Evolutionary conservation across 192 early-diverging fungal genomes (phyloP).

Genomic region (Coemansia sp.): DNA sequence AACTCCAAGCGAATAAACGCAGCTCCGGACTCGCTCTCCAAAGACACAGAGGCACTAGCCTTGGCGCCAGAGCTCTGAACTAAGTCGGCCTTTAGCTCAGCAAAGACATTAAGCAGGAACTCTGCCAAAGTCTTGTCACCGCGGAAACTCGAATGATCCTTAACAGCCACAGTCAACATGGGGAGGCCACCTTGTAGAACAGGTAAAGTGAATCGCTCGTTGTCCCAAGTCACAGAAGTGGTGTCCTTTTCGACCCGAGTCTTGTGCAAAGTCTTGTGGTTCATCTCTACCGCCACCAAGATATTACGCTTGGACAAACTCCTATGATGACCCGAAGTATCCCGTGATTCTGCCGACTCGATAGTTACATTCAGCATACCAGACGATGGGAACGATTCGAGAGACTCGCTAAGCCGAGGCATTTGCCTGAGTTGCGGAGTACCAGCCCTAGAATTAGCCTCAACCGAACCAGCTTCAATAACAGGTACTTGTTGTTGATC

Average conservation of each 20-base stretch:
- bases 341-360: slow-evolving; percentile 29
- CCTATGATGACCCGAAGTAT: not conserved
- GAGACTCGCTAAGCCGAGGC: slow-evolving; percentile 34
- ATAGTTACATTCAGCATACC: slow-evolving; percentile 36
- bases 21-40: slow-evolving; percentile 21
- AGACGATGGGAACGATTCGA: slow-evolving; percentile 33
- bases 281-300: slow-evolving; percentile 35
- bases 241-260: slow-evolving; percentile 49
- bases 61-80: slow-evolving; percentile 22
- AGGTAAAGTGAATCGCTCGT: slow-evolving; percentile 38
- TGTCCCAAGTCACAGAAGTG: slow-evolving; percentile 18
- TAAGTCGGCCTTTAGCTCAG: slow-evolving; percentile 37
- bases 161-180: slow-evolving; percentile 25
- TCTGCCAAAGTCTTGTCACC: slow-evolving; percentile 46
- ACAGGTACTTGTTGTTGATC: not conserved
- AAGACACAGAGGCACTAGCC: slow-evolving; percentile 2
- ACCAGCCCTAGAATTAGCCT: slow-evolving; percentile 8
- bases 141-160: slow-evolving; percentile 55
- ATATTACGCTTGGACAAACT: slow-evolving; percentile 33
- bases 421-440: slow-evolving; percentile 17
- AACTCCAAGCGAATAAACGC: slow-evolving; percentile 30
- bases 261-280: slow-evolving; percentile 54
- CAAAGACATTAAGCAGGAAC: slow-evolving; percentile 32
- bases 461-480: not conserved
- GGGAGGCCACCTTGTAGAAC: slow-evolving; percentile 48